phyloP scores from a whole-genome alignment of 2,329 filamentous ascomycete genomes.

The Claviceps pusilla region DNA sequence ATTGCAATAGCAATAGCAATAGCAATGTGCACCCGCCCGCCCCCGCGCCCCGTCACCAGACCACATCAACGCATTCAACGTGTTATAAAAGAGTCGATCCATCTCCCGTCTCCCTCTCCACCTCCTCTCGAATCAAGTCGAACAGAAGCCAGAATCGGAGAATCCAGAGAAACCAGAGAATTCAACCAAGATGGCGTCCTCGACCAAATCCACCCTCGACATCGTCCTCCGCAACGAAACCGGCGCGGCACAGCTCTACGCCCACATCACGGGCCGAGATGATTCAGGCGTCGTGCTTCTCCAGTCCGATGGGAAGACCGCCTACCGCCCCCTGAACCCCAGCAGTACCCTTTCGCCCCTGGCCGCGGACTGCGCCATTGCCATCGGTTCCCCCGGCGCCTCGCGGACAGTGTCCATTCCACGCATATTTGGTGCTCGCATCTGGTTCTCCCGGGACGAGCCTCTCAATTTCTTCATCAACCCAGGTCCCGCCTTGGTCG shows the following conservation, averaged over 20 bases:
- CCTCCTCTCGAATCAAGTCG: background rate
- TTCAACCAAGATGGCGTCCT: slow-evolving; percentile 5
- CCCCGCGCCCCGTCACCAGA: background rate
- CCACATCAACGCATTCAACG: background rate
- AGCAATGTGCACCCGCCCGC: background rate
- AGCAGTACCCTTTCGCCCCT: slow-evolving; percentile 34
- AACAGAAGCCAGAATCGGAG: background rate
- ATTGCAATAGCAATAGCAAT: no score
- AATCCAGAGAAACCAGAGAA: no score
- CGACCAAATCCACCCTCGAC: slow-evolving; percentile 33
- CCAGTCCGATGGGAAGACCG: slow-evolving; percentile 47
- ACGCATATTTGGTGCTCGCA: slow-evolving; percentile 52
- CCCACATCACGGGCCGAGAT: slow-evolving; percentile 53
- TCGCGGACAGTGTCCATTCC: slow-evolving; percentile 50
- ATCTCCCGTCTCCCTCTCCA: background rate
- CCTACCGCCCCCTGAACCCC: slow-evolving; percentile 50
- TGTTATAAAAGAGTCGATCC: background rate
- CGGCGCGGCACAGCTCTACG: slow-evolving; percentile 39
- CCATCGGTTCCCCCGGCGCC: slow-evolving; percentile 44
- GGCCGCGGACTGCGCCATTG: slow-evolving; percentile 44
- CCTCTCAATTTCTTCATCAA: slow-evolving; percentile 56
- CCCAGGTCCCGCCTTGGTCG: slow-evolving; percentile 55
- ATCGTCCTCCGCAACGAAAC: slow-evolving; percentile 54
- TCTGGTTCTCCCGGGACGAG: slow-evolving; percentile 52
- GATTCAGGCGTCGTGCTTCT: slow-evolving; percentile 47